Evolutionary conservation across 2,329 filamentous ascomycete genomes (phyloP), one percentile per base, ranked within the genome.

Genomic region (Nannizziopsis barbatae): DNA sequence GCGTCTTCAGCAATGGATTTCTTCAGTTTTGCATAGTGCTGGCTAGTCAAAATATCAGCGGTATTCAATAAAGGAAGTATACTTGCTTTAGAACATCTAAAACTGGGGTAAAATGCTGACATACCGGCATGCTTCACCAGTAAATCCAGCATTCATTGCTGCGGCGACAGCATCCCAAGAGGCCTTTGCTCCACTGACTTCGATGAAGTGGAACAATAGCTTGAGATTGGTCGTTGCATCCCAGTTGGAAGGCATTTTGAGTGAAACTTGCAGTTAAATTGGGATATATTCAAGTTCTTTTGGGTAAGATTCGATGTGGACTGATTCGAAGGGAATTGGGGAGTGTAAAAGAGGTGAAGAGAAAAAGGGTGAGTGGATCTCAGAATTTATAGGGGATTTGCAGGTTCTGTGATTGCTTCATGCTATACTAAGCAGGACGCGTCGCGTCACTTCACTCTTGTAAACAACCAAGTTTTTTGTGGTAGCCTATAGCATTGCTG

Each of bases 91-190:
- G n/a, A n/a, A 32, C 10, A 27, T 17, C 44, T 10, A 14, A 10
- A 35, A 37, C 11, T n/a, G 9, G 12, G 5, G 22, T 45, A 39
- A 22, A 2, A 20, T 35, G 14, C 30, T 32, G 15, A 36, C 56
- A 43, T 50, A 59, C 57, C 55, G 54, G 43, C 55, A 56, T 11
- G 54, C 50, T 17, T 57, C 51, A 47, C 40, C 40, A 27, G 52
- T 56, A 44, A 55, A 56, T 1, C 42, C 57, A 17, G 32, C 17
- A 2, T 55, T 55, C 52, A 58, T 55, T 5, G 39, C 27, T 1
- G 17, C 38, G 31, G 57, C 42, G 41, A 58, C 46, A 9, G 37
- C 11, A 1, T 47, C 52, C 54, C 55, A 60, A 42, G 53, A 45
- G 11, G 50, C 47, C 46, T 55, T 56, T 9, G 49, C 45, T 2